These are phyloP conservation scores for Acorus calamus DNA, from an alignment of 106 monocot species.

Conservation along the genomic window DNA sequence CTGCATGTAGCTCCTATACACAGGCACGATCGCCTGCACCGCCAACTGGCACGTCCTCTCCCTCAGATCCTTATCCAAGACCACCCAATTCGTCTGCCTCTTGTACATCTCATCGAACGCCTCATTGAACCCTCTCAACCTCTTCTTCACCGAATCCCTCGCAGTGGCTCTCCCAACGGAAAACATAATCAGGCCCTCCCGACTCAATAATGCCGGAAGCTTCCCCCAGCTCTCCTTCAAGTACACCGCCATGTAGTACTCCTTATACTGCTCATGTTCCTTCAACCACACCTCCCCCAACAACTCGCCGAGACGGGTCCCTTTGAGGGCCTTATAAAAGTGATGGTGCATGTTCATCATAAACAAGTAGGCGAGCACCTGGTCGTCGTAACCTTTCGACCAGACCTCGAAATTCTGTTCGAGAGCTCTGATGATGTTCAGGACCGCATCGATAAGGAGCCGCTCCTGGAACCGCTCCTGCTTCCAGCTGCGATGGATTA, in stretches of 20 bases:
- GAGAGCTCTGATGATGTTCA: slow-evolving; percentile 61
- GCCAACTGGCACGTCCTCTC: slow-evolving; percentile 47
- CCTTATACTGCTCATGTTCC: slow-evolving; percentile 79
- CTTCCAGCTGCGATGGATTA: slow-evolving; percentile 70
- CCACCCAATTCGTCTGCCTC: slow-evolving; percentile 65
- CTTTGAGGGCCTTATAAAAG: slow-evolving; percentile 60
- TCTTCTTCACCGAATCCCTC: slow-evolving; percentile 70
- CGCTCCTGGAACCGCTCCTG: slow-evolving; percentile 57
- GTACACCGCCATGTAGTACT: slow-evolving; percentile 42
- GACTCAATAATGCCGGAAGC: slow-evolving; percentile 51
- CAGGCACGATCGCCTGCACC: slow-evolving; percentile 57
- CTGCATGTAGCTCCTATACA: slow-evolving; percentile 84
- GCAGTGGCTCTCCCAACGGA: slow-evolving; percentile 83
- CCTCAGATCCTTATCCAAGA: slow-evolving; percentile 75
- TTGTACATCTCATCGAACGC: slow-evolving; percentile 71
- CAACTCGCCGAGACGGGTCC: slow-evolving; percentile 60
- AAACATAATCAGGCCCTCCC: slow-evolving; percentile 75
- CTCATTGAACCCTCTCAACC: slow-evolving; percentile 65
- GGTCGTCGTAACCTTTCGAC: slow-evolving; percentile 63
- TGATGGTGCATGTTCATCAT: slow-evolving; percentile 89
- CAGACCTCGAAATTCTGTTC: slow-evolving; percentile 71
- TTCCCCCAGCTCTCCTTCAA: slow-evolving; percentile 76
- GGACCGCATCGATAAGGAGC: slow-evolving; percentile 46
- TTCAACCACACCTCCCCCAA: slow-evolving; percentile 57
- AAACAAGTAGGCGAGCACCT: slow-evolving; percentile 45